Evolutionary conservation across 2,329 filamentous ascomycete genomes (phyloP).

Genomic region (Ambrosiella beaveri): DNA sequence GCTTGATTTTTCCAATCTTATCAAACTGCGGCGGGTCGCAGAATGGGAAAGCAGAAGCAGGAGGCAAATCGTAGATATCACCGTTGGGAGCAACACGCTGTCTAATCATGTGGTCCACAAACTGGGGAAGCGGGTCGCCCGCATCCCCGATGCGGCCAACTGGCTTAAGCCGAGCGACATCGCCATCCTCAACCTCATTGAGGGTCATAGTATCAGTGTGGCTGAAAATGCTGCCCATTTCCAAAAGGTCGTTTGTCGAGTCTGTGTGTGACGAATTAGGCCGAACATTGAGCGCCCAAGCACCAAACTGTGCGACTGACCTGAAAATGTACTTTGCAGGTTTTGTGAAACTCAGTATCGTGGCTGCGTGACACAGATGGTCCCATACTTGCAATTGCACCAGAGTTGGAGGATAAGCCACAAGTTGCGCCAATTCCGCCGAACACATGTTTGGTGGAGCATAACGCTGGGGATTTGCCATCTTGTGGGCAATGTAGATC

Average conservation of each 20-base stretch:
- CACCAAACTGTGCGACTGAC: conserved; percentile 79
- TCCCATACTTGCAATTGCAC: conserved; percentile 96
- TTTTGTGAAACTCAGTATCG: conserved; percentile 87
- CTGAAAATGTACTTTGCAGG: conserved; percentile 95
- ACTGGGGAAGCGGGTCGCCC: conserved; percentile 65
- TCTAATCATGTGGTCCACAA: conserved; percentile 78
- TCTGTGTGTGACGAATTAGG: conserved; percentile 52
- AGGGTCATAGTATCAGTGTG: conserved; percentile 16
- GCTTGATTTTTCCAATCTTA: conserved; percentile 64
- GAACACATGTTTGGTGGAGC: conserved; percentile 47
- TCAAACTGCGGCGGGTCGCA: conserved; percentile 29
- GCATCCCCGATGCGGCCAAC: conserved; percentile 50
- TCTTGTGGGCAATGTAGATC: conserved; percentile 88
- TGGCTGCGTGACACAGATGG: conserved; percentile 78
- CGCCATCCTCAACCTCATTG: conserved; percentile 15
- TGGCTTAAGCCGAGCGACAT: conserved; percentile 17
- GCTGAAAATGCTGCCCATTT: neutral
- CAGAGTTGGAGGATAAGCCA: conserved; percentile 63
- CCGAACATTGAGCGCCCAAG: conserved; percentile 70
- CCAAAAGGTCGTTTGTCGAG: conserved; percentile 23
- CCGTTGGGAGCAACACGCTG: conserved; percentile 72
- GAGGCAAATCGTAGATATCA: conserved; percentile 48
- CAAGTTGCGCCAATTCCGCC: conserved; percentile 39
- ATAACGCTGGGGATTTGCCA: conserved; percentile 65
- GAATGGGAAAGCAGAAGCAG: conserved; percentile 44